Conservation (phyloP, 1,139 yeast genomes). For the Ogataea hybrid region DNA sequence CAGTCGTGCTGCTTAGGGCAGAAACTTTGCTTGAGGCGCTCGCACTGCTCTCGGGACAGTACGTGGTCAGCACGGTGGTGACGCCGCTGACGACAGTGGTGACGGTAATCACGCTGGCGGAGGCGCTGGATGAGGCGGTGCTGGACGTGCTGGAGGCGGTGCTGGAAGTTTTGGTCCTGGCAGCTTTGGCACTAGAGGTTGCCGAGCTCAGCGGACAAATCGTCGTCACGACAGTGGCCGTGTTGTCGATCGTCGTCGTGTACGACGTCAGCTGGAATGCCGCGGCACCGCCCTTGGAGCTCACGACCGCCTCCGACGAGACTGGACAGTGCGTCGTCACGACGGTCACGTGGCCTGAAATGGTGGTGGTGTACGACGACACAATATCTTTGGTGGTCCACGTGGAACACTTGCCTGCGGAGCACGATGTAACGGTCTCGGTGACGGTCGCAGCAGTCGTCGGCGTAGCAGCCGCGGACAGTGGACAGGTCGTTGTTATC, state of each 20-base stretch:
- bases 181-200: constrained; percentile 33
- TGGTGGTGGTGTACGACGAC: constrained; percentile 25
- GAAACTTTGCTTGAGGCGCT: constrained; percentile 10
- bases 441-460: constrained; percentile 13
- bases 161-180: constrained; percentile 5
- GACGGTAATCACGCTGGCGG: constrained; percentile 10
- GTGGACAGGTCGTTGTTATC: constrained; percentile 20
- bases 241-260: constrained; percentile 22
- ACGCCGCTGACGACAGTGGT: constrained; percentile 12
- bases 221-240: constrained; percentile 9
- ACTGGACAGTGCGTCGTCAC: constrained; percentile 9
- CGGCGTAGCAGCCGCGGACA: constrained; percentile 13
- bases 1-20: background rate
- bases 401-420: constrained; percentile 21
- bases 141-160: constrained; percentile 19
- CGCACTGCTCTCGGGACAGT: constrained; percentile 19
- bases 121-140: constrained; percentile 4
- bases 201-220: constrained; percentile 16
- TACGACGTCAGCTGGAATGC: constrained; percentile 18
- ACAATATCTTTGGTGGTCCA: constrained; percentile 20
- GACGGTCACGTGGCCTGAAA: constrained; percentile 24
- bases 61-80: constrained; percentile 22
- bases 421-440: constrained; percentile 18
- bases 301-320: constrained; percentile 5
- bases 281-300: constrained; percentile 10